These are phyloP conservation scores for Talaromyces sp. DNA, from an alignment of 2,329 filamentous ascomycete species.

Conservation along the genomic window DNA sequence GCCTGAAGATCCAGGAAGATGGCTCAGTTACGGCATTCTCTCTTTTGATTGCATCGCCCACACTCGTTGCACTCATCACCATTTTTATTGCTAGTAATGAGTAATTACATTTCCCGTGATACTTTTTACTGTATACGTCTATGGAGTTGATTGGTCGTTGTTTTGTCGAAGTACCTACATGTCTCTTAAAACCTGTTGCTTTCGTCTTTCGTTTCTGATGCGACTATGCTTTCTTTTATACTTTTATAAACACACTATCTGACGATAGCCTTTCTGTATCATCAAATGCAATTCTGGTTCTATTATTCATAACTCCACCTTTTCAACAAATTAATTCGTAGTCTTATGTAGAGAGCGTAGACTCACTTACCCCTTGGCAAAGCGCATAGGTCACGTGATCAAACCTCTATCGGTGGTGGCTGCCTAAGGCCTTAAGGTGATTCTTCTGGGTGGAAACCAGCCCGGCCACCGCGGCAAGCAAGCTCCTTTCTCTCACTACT, in stretches of 20 bases:
- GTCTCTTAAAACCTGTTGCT: slow-evolving; percentile 1
- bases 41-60: not conserved
- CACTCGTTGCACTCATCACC: not conserved
- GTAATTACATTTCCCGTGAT: slow-evolving; percentile 27
- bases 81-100: slow-evolving; percentile 32
- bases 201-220: slow-evolving; percentile 12
- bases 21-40: slow-evolving; percentile 8
- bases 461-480: not conserved
- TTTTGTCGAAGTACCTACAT: slow-evolving; percentile 4
- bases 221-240: slow-evolving; percentile 11
- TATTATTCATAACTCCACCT: not conserved
- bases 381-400: slow-evolving; percentile 2
- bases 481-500: not conserved
- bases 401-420: not conserved
- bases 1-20: slow-evolving; percentile 9
- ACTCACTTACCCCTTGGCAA: not conserved
- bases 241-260: slow-evolving; percentile 7
- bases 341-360: not conserved
- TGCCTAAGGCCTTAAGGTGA: not conserved
- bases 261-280: slow-evolving; percentile 13
- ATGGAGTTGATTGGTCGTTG: slow-evolving; percentile 22
- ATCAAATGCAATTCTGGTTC: slow-evolving; percentile 10
- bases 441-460: not conserved
- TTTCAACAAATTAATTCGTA: not conserved
- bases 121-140: slow-evolving; percentile 26